Conservation (phyloP, 2,329 filamentous ascomycete species). For the Calonectria pteridis region DNA sequence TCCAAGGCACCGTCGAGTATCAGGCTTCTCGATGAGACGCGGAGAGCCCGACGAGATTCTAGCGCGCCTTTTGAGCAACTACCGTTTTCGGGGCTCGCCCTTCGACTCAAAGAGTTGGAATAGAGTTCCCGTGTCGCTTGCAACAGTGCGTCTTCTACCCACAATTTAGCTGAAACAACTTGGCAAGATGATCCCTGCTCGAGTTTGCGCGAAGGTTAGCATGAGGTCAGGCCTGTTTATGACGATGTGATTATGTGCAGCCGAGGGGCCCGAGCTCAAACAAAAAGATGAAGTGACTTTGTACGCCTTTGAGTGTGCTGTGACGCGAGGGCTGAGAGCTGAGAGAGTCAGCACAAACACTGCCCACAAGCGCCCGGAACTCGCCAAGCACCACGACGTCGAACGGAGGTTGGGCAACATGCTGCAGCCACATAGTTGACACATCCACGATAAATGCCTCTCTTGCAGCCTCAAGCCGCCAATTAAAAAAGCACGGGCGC, state of each 20-base stretch:
- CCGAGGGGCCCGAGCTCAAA: not conserved
- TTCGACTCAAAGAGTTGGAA: not conserved
- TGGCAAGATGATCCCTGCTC: not conserved
- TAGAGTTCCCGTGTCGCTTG: not conserved
- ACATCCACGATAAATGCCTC: not conserved
- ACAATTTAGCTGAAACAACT: slow-evolving; percentile 2
- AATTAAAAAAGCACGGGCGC: not conserved
- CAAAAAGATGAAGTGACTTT: not conserved
- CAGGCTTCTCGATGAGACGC: not conserved
- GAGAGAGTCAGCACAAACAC: not conserved
- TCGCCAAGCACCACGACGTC: not conserved
- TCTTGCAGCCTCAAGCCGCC: no score
- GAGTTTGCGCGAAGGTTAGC: not conserved
- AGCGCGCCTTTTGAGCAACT: not conserved
- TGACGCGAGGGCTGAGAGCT: not conserved
- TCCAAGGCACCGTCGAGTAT: not conserved
- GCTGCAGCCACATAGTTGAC: not conserved
- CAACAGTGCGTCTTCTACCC: not conserved
- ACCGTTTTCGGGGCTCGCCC: not conserved
- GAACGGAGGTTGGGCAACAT: not conserved
- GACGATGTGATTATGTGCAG: not conserved
- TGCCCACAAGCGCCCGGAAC: not conserved
- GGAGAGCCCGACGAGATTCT: not conserved
- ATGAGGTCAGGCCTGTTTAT: not conserved
- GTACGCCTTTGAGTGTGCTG: not conserved